These are phyloP conservation scores for Onygenales sp. DNA, from an alignment of 2,329 filamentous ascomycete genomes.

Conservation along the genomic window DNA sequence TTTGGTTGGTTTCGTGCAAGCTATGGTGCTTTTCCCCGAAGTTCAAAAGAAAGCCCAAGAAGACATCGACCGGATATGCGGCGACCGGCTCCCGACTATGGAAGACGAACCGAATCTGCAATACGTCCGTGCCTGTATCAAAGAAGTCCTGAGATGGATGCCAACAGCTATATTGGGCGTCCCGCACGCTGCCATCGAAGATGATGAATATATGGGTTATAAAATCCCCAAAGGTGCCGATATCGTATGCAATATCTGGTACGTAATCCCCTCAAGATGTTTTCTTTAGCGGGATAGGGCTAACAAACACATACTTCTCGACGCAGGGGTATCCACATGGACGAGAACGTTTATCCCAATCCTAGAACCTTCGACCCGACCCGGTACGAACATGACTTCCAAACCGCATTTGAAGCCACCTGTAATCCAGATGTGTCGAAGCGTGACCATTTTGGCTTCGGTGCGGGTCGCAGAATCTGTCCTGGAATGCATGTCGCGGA, in stretches of 20 bases:
- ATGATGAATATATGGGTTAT: constrained; percentile 42
- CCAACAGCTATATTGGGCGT: constrained; percentile 37
- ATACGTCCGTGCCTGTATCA: constrained; percentile 28
- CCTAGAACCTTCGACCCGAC: constrained; percentile 25
- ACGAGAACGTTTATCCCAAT: constrained; percentile 30
- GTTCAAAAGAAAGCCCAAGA: constrained; percentile 38
- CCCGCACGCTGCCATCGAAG: constrained; percentile 40
- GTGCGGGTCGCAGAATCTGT: constrained; percentile 16
- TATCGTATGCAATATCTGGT: constrained; percentile 41
- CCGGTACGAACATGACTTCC: constrained; percentile 15
- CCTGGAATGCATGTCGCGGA: constrained; percentile 42
- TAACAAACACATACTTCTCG: not conserved
- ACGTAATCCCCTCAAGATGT: not conserved
- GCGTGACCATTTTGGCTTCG: constrained; percentile 35
- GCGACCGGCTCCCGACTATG: constrained; percentile 24
- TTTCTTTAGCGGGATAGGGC: no score
- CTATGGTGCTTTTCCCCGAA: constrained; percentile 34
- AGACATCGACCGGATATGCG: constrained; percentile 31
- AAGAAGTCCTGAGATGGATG: constrained; percentile 29
- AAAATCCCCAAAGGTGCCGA: constrained; percentile 36
- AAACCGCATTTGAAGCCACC: constrained; percentile 25
- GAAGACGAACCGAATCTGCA: constrained; percentile 28
- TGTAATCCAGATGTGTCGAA: constrained; percentile 14
- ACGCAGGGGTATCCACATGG: constrained; percentile 38
- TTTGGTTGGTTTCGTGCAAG: not conserved